Evolutionary conservation across 208 protist genomes (phyloP).

Genomic region (Tritrichomonas foetus): DNA sequence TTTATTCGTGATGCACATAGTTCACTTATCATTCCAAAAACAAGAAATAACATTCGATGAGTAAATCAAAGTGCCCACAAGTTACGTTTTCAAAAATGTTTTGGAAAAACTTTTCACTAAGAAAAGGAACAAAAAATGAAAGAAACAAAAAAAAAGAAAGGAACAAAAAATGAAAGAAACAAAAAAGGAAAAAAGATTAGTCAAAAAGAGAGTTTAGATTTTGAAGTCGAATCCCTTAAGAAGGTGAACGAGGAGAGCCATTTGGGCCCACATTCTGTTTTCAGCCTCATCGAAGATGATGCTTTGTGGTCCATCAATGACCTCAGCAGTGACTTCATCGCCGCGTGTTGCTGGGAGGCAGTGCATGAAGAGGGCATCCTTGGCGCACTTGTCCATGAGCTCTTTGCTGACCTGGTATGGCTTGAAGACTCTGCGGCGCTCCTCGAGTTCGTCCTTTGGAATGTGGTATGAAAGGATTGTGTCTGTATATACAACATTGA

Average conservation of each 20-base stretch:
- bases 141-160: no score
- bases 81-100: no score
- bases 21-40: no score
- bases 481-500: conserved; percentile 61
- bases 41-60: no score
- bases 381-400: conserved; percentile 61
- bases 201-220: no score
- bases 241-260: conserved; percentile 61
- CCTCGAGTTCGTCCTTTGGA: not conserved
- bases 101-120: no score
- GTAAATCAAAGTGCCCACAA: no score
- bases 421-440: not conserved
- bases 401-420: conserved; percentile 44
- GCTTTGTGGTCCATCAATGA: conserved; percentile 69
- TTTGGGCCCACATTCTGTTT: conserved; percentile 67
- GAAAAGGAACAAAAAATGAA: no score
- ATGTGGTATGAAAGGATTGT: conserved; percentile 25
- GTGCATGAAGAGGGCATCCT: conserved; percentile 73
- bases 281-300: conserved; percentile 71
- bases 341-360: conserved; percentile 69
- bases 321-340: conserved; percentile 69
- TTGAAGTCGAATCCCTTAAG: conserved; percentile 21
- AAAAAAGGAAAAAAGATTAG: no score
- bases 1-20: no score
- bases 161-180: no score